Percentiles rank a stretch among this genome's conserved stretches.
These are phyloP conservation scores for Inga oerstediana DNA, from an alignment of 306 rosid genomes.

Conservation along the genomic window DNA sequence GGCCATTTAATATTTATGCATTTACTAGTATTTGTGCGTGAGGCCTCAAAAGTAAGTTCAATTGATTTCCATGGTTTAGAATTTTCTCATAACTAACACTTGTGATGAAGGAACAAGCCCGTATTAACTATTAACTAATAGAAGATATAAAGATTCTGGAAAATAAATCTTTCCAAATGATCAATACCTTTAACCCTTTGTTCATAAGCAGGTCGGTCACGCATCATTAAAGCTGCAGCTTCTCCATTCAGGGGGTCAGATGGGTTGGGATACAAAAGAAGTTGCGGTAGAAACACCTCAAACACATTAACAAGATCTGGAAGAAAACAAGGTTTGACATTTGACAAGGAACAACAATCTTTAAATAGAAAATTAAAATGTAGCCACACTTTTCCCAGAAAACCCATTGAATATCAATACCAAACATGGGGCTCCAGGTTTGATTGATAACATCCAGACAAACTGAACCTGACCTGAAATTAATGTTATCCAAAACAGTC, in stretches of 20 bases:
- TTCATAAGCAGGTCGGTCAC: slow-evolving; percentile 44
- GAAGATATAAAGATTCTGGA: slow-evolving; percentile 3
- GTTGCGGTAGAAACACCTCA: slow-evolving; percentile 57
- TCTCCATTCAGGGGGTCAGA: slow-evolving; percentile 58
- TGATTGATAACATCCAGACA: slow-evolving; percentile 60
- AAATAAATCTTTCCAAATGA: slow-evolving; percentile 7
- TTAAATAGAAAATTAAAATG: background rate
- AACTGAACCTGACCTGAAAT: slow-evolving; percentile 57
- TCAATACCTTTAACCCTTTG: slow-evolving; percentile 51
- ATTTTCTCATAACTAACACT: background rate
- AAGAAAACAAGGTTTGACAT: slow-evolving; percentile 25
- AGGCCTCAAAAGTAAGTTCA: slow-evolving; percentile 9
- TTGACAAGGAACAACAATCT: slow-evolving; percentile 15
- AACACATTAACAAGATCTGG: slow-evolving; percentile 59
- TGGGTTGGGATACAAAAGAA: slow-evolving; percentile 59
- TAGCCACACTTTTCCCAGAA: background rate
- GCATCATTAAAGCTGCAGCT: slow-evolving; percentile 59
- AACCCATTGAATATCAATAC: slow-evolving; percentile 28
- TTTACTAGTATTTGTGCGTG: background rate
- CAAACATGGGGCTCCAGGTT: slow-evolving; percentile 64
- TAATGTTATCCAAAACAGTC: slow-evolving; percentile 4
- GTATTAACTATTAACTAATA: background rate
- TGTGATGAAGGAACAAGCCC: background rate
- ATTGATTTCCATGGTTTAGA: background rate
- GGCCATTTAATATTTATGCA: background rate